Evolutionary conservation across 495 filamentous ascomycete species (phyloP), one percentile per base, ranked within the genome.

Genomic region (Terfezia boudieri): DNA sequence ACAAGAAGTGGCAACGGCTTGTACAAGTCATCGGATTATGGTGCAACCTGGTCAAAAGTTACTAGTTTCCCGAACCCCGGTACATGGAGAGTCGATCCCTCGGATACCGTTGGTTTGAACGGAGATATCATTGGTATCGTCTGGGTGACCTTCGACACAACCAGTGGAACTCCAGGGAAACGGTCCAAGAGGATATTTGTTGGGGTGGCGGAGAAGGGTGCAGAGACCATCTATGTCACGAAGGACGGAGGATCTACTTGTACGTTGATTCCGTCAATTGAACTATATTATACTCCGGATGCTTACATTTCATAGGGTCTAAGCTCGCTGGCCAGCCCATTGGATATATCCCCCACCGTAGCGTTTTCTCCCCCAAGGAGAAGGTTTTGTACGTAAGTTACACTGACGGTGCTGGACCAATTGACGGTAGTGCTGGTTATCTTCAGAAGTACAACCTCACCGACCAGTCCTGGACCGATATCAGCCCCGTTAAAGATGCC

Each of bases 1-100:
- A 74, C 76, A 23, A 71, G 76, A 48, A 77, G 74, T 59, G 75
- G 74, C n/a, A 70, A 78, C 26, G 77, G 78, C 12, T 67, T 81
- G n/a, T 79, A 74, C 71, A 76, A 75, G 61, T 76, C 73, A 59
- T 71, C 66, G 11, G 74, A 81, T 56, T 69, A 68, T 14, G 77
- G 75, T 35, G 71, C 57, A 9, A 74, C 75, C 12, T 81, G 74
- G 65, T 60, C 66, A n/a, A 76, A 78, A 56, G 77, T 80, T 9
- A 69, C 69, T 9, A 70, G 70, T 14, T 79, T 79, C 64, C 73
- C 71, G n/a, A 69, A 73, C 32, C 63, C 67, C 11, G 74, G 74
- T 22, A 72, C 70, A 6, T 76, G 65, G 59, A 61, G 70, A 23
- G 64, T 68, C 2, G 63, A 74, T 55, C 69, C 74, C 2, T 68